Evolutionary conservation across 768 basidiomycete species (phyloP).

Genomic region (Lactarius deliciosus): DNA sequence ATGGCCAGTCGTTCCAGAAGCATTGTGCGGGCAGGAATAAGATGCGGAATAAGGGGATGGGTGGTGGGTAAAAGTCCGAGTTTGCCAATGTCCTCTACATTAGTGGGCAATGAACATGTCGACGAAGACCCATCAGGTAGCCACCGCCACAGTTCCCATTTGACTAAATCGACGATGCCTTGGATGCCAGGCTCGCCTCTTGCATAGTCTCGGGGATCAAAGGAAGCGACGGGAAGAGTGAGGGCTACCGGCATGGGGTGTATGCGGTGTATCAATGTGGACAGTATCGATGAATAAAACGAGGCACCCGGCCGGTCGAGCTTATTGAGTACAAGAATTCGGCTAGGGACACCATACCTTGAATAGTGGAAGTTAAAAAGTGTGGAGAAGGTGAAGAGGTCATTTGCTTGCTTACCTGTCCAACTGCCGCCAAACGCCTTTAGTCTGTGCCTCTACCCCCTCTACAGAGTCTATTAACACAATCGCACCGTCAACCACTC

Average conservation of each 20-base stretch:
- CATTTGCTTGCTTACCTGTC: slow-evolving; percentile 60
- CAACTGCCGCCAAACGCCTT: slow-evolving; percentile 84
- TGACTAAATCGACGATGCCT: slow-evolving; percentile 79
- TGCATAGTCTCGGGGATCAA: slow-evolving; percentile 60
- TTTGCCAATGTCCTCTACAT: slow-evolving; percentile 44
- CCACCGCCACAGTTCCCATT: slow-evolving; percentile 85
- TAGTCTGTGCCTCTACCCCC: slow-evolving; percentile 88
- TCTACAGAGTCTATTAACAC: slow-evolving; percentile 89
- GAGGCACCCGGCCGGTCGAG: slow-evolving; percentile 86
- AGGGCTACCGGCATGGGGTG: slow-evolving; percentile 72
- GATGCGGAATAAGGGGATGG: slow-evolving; percentile 69
- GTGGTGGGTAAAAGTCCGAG: slow-evolving; percentile 48
- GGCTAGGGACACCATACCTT: slow-evolving; percentile 77
- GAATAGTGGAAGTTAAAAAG: slow-evolving; percentile 9
- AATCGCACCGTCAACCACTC: slow-evolving; percentile 86
- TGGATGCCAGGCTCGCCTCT: slow-evolving; percentile 82
- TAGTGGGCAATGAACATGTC: slow-evolving; percentile 49
- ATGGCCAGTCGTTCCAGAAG: slow-evolving; percentile 79
- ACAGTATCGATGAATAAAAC: slow-evolving; percentile 66
- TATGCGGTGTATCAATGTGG: slow-evolving; percentile 69
- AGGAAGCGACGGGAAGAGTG: slow-evolving; percentile 76
- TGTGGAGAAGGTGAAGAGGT: slow-evolving; percentile 22
- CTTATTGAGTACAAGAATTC: slow-evolving; percentile 85
- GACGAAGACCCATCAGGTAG: slow-evolving; percentile 47
- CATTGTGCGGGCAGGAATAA: slow-evolving; percentile 64